Evolutionary conservation across 805 yeast species (phyloP), one percentile per base, ranked within the genome.

Genomic region (Yarrowia divulgata): DNA sequence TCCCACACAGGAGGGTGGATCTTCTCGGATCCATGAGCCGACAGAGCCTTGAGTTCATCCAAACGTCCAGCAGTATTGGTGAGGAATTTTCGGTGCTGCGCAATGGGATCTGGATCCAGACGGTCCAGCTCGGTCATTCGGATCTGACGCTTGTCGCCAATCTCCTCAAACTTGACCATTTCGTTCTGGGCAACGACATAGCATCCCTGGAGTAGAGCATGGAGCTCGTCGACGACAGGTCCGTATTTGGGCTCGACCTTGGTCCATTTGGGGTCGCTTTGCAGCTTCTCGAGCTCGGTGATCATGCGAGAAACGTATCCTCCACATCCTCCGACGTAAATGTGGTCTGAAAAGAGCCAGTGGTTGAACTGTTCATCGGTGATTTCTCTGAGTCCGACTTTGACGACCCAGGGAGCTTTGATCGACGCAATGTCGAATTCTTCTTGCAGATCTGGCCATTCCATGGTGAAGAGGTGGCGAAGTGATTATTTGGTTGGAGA

Each of bases 81-180:
- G 37, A 63, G 46, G 32, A 48, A 35, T 14, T 49, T 63, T 9
- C 48, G 14, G 39, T 37, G 57, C 46, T 63, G 68, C 0, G 40
- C 39, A 23, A 37, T 37, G n/a, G 68, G 68, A 32, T 63, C 29
- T 29, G 55, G 57, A 35, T 63, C 68, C 37, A 63, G 39, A 3
- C 32, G 45, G 4, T 63, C 68, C 9, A 63, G 37, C 19, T 49
- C 48, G 23, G 68, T n/a, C 68, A 63, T 48, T 29, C 48, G 40
- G 68, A 63, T 63, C 32, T 49, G 18, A 18, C 68, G 57, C 34
- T 48, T 18, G 5, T 19, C 57, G 8, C 57, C 55, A 48, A 63
- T 49, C 68, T 63, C 46, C 39, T 63, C 68, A 48, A 63, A 63
- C 48, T 63, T 63, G 57, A 32, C 37, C 68, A 63, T 48, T 37